phyloP scores from a whole-genome alignment of 179 eudicot genomes.

The Spinacia oleracea region DNA sequence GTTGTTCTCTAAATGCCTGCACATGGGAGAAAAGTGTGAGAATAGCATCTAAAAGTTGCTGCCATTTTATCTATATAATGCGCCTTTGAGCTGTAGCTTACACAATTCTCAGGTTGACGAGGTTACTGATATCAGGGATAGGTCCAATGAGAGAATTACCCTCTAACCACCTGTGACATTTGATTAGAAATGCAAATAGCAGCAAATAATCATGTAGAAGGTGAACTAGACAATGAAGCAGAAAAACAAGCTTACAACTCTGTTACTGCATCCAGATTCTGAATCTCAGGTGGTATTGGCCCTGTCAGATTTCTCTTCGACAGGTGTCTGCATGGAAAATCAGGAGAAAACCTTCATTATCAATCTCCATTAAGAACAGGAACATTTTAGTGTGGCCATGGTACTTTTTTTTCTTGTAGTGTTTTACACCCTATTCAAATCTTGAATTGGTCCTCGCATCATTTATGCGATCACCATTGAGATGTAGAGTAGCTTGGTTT shows the following conservation, averaged over 20 bases:
- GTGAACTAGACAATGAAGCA: not conserved
- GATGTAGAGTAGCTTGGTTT: not conserved
- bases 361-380: not conserved
- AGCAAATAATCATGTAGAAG: not conserved
- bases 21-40: constrained; percentile 6
- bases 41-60: not conserved
- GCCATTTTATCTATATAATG: not conserved
- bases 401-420: not conserved
- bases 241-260: constrained; percentile 65
- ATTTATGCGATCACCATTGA: too few species aligned
- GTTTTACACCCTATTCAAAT: not conserved
- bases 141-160: constrained; percentile 71
- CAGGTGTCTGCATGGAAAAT: constrained; percentile 51
- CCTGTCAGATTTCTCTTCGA: constrained; percentile 74
- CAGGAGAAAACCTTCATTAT: constrained; percentile 25
- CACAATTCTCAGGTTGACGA: constrained; percentile 63
- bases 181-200: not conserved
- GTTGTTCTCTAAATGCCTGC: constrained; percentile 97
- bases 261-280: constrained; percentile 71
- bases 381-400: not conserved
- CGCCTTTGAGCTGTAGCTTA: constrained; percentile 41
- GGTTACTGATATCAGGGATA: constrained; percentile 82
- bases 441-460: not conserved
- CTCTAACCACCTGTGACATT: constrained; percentile 73
- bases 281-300: constrained; percentile 66